Base-by-base conservation (phyloP, 2,329 filamentous ascomycete species). In the Aureobasidium zeae region DNA sequence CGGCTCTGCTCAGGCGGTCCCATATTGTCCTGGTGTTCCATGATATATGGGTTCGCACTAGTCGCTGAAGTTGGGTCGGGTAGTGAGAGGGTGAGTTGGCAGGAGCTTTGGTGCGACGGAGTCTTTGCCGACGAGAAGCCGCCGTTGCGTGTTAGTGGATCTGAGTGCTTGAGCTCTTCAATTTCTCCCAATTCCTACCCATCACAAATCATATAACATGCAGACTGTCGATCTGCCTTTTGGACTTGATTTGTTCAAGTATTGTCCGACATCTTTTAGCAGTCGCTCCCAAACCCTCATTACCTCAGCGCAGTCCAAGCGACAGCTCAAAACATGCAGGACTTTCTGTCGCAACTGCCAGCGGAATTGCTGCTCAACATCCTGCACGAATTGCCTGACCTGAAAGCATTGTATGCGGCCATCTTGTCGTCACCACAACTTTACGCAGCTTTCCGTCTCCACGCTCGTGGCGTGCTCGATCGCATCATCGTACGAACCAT, bases 181-280 rank as follows among this genome's bases (percentile, higher is more conserved):
- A 6, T 11, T 25, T 11, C 22, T 25, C 22, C 22, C 53, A 3
- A 58, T 64, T 22, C 62, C 66, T n/a, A n/a, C n/a, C n/a, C n/a
- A n/a, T n/a, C n/a, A n/a, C n/a, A n/a, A n/a, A n/a, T n/a, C n/a
- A n/a, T n/a, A n/a, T n/a, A n/a, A n/a, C n/a, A n/a, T n/a, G n/a
- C n/a, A n/a, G n/a, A n/a, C n/a, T n/a, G n/a, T n/a, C n/a, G n/a
- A n/a, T n/a, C n/a, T n/a, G n/a, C n/a, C n/a, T n/a, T n/a, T n/a
- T n/a, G n/a, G n/a, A n/a, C n/a, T n/a, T n/a, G n/a, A n/a, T n/a
- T n/a, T n/a, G n/a, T n/a, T n/a, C n/a, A n/a, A n/a, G n/a, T n/a
- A n/a, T n/a, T n/a, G n/a, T n/a, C n/a, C n/a, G n/a, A n/a, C n/a
- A n/a, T n/a, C n/a, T n/a, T n/a, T n/a, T n/a, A n/a, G n/a, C n/a